These are phyloP conservation scores for Collybia sp. DNA, from an alignment of 768 basidiomycete species.

Conservation along the genomic window DNA sequence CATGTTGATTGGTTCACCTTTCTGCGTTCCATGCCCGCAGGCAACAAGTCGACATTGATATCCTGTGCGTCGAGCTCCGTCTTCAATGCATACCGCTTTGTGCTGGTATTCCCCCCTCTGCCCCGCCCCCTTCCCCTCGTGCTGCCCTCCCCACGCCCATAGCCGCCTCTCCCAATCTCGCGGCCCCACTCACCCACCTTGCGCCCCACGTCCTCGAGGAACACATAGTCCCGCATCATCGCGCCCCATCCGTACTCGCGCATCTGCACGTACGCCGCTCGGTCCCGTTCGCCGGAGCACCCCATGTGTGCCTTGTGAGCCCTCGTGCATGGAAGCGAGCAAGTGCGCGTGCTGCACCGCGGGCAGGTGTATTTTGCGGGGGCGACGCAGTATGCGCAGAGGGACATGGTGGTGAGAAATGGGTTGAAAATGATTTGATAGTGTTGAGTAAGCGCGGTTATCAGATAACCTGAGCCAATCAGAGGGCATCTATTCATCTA, in stretches of 20 bases:
- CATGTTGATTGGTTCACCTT: constrained; percentile 78
- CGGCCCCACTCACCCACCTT: constrained; percentile 70
- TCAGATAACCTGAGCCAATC: too few species aligned
- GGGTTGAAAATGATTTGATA: too few species aligned
- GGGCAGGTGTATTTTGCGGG: constrained; percentile 75
- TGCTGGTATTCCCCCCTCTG: constrained; percentile 25
- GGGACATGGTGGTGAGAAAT: constrained; percentile 1
- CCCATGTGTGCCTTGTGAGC: constrained; percentile 58
- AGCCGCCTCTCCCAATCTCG: constrained; percentile 63
- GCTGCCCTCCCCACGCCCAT: constrained; percentile 22
- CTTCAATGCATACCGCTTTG: constrained; percentile 66
- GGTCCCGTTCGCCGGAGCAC: constrained; percentile 74
- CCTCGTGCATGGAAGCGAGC: constrained; percentile 65
- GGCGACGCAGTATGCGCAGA: constrained; percentile 47
- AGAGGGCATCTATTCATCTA: not conserved
- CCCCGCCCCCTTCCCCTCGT: constrained; percentile 18
- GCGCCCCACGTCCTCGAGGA: constrained; percentile 78
- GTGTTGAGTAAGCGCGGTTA: too few species aligned
- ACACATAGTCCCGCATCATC: constrained; percentile 88
- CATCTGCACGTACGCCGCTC: constrained; percentile 71
- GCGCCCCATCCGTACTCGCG: constrained; percentile 80
- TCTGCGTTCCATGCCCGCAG: constrained; percentile 78
- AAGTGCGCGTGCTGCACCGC: constrained; percentile 64
- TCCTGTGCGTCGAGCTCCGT: constrained; percentile 63
- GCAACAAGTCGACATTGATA: constrained; percentile 72